Base-by-base conservation (phyloP, 495 filamentous ascomycete genomes). In the Penicillium manginii region DNA sequence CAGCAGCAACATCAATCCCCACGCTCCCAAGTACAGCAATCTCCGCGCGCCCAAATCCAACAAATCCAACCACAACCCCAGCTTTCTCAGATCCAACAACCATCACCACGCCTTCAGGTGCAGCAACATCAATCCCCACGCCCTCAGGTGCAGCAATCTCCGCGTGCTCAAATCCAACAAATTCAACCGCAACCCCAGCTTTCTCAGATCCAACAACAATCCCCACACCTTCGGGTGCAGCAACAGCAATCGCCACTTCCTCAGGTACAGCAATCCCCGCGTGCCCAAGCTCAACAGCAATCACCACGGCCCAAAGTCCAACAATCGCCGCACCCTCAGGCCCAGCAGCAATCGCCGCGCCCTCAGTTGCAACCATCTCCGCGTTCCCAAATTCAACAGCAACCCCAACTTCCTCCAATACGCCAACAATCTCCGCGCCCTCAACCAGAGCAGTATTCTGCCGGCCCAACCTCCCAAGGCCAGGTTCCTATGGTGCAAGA, bases 381-480 rank as follows among this genome's bases (percentile, higher is more conserved):
- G 35, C 35, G 11, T 39, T 6, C 35, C 35, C 35, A 37, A 37
- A 12, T 22, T 14, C 39, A 56, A 52, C 62, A 59, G 39, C 62
- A 61, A 31, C 15, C 35, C 15, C 58, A 62, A 32, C 63, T 33
- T 2, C 63, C 54, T 26, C 72, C 61, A 12, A 53, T 46, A 8
- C 64, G 60, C 14, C 63, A 55, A 21, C 69, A 60, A 21, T 61
- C 64, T 21, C 68, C 71, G 59, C 76, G 74, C 35, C 15, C 35
- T 3, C 35, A 37, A 6, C 2, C n/a, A 9, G 12, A 17, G 56
- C 46, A 17, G 1, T 43, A 46, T 29, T n/a, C 35, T 11, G 15
- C 15, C 35, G 35, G 11, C 15, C 35, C 35, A 39, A 12, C 2
- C 15, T 39, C 35, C 35, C 35, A 12, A 39, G 15, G 12, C 35